A percentile compares a stretch with the other conserved stretches of the same genome.
These are phyloP conservation scores for Cutaneotrichosporon arboriforme DNA, from an alignment of 1,284 basidiomycete species.

Conservation along the genomic window DNA sequence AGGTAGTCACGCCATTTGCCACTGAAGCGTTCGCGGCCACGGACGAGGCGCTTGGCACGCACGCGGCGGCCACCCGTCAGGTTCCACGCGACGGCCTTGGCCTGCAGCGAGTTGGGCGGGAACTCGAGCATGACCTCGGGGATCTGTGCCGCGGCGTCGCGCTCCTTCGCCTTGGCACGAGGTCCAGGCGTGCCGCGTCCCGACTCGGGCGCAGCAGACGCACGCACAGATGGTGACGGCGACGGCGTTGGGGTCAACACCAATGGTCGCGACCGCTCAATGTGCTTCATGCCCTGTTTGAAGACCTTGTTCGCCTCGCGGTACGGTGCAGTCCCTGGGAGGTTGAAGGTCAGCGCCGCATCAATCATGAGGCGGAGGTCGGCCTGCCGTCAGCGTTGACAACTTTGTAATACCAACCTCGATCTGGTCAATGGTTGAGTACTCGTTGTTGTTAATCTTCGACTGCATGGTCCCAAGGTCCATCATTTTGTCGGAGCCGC, in stretches of 20 bases:
- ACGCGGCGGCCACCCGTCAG: slow-evolving; percentile 41
- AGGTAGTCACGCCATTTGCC: slow-evolving; percentile 46
- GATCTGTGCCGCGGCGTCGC: slow-evolving; percentile 29
- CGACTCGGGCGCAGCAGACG: slow-evolving; percentile 12
- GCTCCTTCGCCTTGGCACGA: neutral
- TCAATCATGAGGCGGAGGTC: slow-evolving; percentile 38
- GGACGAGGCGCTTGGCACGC: slow-evolving; percentile 37
- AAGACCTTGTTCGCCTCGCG: slow-evolving; percentile 37
- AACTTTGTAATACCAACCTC: slow-evolving; percentile 30
- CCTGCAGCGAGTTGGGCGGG: slow-evolving; percentile 38
- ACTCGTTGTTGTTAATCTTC: slow-evolving; percentile 42
- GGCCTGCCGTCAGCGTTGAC: slow-evolving; percentile 19
- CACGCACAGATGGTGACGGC: slow-evolving; percentile 9
- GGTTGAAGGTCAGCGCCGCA: slow-evolving; percentile 43
- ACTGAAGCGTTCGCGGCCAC: slow-evolving; percentile 41
- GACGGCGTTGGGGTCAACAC: slow-evolving; percentile 43
- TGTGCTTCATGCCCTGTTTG: slow-evolving; percentile 38
- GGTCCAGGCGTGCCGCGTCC: slow-evolving; percentile 2
- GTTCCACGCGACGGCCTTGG: slow-evolving; percentile 42
- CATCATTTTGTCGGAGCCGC: slow-evolving; percentile 47
- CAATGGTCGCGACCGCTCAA: slow-evolving; percentile 37
- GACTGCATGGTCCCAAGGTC: slow-evolving; percentile 46
- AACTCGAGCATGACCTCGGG: slow-evolving; percentile 44
- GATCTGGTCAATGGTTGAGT: slow-evolving; percentile 36
- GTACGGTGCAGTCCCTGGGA: slow-evolving; percentile 36